Percentiles rank a stretch among this genome's conserved stretches.
phyloP scores from a whole-genome alignment of 106 monocot genomes.

The Acorus gramineus region DNA sequence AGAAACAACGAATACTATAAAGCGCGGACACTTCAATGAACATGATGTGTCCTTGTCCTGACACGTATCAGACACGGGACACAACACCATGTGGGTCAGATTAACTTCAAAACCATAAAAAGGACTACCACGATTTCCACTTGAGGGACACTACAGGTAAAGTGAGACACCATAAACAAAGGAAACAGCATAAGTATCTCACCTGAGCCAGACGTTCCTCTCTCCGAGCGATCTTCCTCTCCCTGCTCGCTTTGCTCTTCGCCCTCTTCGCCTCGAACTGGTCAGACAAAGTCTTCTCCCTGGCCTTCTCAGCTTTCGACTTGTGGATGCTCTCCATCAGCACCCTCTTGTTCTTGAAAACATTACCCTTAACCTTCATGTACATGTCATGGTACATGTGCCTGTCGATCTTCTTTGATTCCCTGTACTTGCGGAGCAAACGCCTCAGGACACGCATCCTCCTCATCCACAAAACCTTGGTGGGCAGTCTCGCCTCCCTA shows the following conservation, averaged over 20 bases:
- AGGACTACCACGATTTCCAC: too few relatives aligned
- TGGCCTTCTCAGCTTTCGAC: constrained; percentile 43
- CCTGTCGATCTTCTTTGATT: constrained; percentile 46
- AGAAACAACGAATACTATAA: too few relatives aligned
- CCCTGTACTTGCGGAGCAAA: background rate
- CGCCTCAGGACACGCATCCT: too few relatives aligned
- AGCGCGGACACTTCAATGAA: too few relatives aligned
- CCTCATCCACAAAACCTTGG: constrained; percentile 25
- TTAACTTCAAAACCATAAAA: too few relatives aligned
- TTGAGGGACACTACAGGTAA: too few relatives aligned
- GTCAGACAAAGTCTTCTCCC: constrained; percentile 41
- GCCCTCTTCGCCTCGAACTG: constrained; percentile 43
- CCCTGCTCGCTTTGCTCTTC: constrained; percentile 39
- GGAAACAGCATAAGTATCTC: background rate
- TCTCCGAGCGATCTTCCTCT: constrained; percentile 14
- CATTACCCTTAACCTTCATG: constrained; percentile 34
- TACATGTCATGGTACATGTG: constrained; percentile 55
- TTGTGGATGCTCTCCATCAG: constrained; percentile 55
- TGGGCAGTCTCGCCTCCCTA: constrained; percentile 42
- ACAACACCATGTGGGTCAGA: too few relatives aligned
- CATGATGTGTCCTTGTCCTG: too few relatives aligned
- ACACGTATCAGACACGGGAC: too few relatives aligned
- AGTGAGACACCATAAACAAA: too few relatives aligned
- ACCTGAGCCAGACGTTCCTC: constrained; percentile 37
- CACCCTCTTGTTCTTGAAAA: constrained; percentile 47